phyloP scores from a whole-genome alignment of 2,329 filamentous ascomycete genomes.

The Penicillium sp. region DNA sequence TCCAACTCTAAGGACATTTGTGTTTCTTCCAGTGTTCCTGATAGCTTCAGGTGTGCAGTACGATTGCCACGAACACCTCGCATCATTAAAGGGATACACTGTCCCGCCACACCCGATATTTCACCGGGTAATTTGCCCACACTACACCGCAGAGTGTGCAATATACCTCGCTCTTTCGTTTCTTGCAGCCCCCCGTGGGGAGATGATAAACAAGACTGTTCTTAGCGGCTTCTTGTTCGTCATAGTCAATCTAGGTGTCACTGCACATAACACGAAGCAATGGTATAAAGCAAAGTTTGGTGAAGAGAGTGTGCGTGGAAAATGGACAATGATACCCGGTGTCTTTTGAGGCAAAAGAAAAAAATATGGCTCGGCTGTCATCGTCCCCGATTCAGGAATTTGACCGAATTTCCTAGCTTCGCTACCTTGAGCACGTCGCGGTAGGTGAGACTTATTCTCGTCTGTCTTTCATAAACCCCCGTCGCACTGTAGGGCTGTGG shows the following conservation, averaged over 20 bases:
- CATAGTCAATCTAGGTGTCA: conserved; percentile 72
- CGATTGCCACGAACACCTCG: conserved; percentile 66
- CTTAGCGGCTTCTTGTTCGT: conserved; percentile 70
- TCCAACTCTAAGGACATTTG: conserved; percentile 49
- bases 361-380: conserved; percentile 11
- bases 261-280: conserved; percentile 68
- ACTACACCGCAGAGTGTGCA: conserved; percentile 84
- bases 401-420: conserved; percentile 66
- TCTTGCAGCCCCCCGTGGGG: conserved; percentile 65
- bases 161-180: conserved; percentile 78
- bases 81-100: conserved; percentile 73
- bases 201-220: conserved; percentile 68
- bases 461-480: conserved; percentile 47
- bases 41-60: conserved; percentile 70
- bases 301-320: conserved; percentile 54
- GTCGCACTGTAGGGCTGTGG: conserved; percentile 25
- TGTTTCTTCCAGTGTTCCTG: conserved; percentile 62
- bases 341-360: conserved; percentile 26
- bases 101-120: conserved; percentile 73
- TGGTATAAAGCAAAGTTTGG: conserved; percentile 82
- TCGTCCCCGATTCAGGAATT: conserved; percentile 38
- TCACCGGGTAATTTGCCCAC: conserved; percentile 69
- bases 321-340: conserved; percentile 72
- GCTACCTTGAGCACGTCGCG: conserved; percentile 82
- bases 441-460: conserved; percentile 61